phyloP scores from a whole-genome alignment of 257 asterid genomes.

The Marsdenia floribunda region DNA sequence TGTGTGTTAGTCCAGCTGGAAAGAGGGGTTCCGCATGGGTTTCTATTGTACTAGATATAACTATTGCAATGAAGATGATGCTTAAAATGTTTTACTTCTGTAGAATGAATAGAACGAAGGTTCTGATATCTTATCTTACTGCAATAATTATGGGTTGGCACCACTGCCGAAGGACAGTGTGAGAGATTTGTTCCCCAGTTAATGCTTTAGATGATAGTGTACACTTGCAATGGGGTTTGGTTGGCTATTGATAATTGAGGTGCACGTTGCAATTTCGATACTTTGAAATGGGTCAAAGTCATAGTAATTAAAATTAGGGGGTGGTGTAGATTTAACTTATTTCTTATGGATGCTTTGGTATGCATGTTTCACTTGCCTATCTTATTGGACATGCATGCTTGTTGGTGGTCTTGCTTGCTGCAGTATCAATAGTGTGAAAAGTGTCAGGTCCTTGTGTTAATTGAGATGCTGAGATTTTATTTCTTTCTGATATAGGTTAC shows the following conservation, averaged over 20 bases:
- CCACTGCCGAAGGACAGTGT: background rate
- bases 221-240: background rate
- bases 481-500: background rate
- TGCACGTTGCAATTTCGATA: background rate
- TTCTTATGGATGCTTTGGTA: background rate
- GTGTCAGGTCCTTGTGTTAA: background rate
- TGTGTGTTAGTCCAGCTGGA: too few species aligned
- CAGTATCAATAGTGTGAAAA: background rate
- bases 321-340: background rate
- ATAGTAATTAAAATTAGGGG: background rate
- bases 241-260: background rate
- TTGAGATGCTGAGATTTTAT: too few species aligned
- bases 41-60: background rate
- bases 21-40: background rate
- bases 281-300: background rate
- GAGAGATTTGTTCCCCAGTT: background rate
- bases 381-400: too few species aligned
- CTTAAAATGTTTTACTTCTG: background rate
- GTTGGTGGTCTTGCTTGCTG: too few species aligned
- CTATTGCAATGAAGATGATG: background rate
- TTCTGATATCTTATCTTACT: constrained; percentile 2
- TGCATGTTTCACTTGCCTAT: background rate
- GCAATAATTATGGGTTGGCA: background rate
- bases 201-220: background rate
- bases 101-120: background rate